Conservation (phyloP, 495 filamentous ascomycete species). For the Pseudomonodictys pantanalensis region DNA sequence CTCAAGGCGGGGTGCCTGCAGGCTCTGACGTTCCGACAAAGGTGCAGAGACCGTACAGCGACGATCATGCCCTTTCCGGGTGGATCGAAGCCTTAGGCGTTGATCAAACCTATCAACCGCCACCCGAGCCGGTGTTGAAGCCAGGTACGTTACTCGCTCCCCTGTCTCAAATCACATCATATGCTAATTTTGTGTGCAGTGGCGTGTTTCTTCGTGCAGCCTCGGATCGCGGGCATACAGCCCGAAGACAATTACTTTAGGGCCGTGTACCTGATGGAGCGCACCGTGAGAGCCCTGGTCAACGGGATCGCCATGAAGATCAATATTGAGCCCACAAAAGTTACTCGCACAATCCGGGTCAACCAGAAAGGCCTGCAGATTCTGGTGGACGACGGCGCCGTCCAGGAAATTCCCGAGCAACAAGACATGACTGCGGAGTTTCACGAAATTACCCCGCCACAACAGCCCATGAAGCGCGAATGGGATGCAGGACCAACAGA, state of each 20-base stretch:
- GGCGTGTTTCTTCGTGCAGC: slow-evolving; percentile 84
- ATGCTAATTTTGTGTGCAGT: slow-evolving; percentile 47
- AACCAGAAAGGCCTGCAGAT: slow-evolving; percentile 72
- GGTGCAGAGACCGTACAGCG: slow-evolving; percentile 43
- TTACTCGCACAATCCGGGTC: slow-evolving; percentile 68
- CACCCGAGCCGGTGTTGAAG: slow-evolving; percentile 65
- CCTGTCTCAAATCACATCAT: slow-evolving; percentile 5
- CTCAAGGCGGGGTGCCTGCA: slow-evolving; percentile 31
- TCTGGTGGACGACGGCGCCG: slow-evolving; percentile 85
- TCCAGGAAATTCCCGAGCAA: slow-evolving; percentile 81
- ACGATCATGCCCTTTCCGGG: slow-evolving; percentile 56
- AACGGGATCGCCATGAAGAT: slow-evolving; percentile 70
- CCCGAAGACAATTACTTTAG: slow-evolving; percentile 67
- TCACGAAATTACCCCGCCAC: slow-evolving; percentile 41
- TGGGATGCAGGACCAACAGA: slow-evolving; percentile 45
- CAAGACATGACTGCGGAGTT: slow-evolving; percentile 81
- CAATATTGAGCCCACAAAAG: slow-evolving; percentile 65
- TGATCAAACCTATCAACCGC: slow-evolving; percentile 79
- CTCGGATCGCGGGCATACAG: slow-evolving; percentile 50
- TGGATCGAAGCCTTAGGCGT: slow-evolving; percentile 93
- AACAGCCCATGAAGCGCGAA: slow-evolving; percentile 38
- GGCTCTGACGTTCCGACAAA: slow-evolving; percentile 51
- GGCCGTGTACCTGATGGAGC: slow-evolving; percentile 79
- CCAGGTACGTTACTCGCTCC: slow-evolving; percentile 52
- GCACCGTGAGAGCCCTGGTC: slow-evolving; percentile 70